Conservation (phyloP, 805 yeast species). For the Wickerhamomyces canadensis region DNA sequence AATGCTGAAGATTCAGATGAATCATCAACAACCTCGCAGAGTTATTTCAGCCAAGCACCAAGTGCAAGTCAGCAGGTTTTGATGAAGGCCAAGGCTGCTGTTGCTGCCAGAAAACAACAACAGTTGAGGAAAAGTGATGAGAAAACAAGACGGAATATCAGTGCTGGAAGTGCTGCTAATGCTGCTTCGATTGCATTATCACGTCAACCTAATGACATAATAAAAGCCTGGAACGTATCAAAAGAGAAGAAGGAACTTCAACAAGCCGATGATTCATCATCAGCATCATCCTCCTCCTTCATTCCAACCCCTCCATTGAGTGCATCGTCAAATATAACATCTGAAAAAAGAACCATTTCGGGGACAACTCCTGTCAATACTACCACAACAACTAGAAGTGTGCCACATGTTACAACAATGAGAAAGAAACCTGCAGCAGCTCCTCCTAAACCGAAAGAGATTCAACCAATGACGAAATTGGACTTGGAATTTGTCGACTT, state of each 20-base stretch:
- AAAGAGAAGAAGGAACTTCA: conserved; percentile 8
- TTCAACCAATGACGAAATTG: conserved; percentile 43
- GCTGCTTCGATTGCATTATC: conserved; percentile 24
- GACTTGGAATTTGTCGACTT: conserved; percentile 57
- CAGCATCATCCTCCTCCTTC: too few species aligned
- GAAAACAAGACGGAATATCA: conserved; percentile 8
- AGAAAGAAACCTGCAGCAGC: conserved; percentile 13
- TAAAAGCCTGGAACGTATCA: conserved; percentile 14
- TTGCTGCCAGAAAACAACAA: conserved; percentile 24
- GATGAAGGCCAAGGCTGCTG: conserved; percentile 22
- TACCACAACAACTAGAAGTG: too few species aligned
- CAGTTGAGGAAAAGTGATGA: conserved; percentile 5
- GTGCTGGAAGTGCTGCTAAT: conserved; percentile 20
- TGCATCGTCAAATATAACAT: not conserved
- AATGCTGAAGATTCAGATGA: not conserved
- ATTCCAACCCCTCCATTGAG: conserved; percentile 5
- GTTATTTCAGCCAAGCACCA: conserved; percentile 14
- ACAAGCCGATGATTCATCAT: conserved; percentile 3
- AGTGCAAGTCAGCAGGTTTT: conserved; percentile 23
- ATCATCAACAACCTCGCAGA: conserved; percentile 19
- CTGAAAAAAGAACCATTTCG: not conserved
- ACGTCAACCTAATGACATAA: conserved; percentile 24
- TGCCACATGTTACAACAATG: conserved; percentile 13
- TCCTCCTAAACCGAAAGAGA: conserved; percentile 15
- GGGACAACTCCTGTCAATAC: conserved; percentile 1